Percentiles rank a stretch among this genome's conserved stretches.
phyloP scores from a whole-genome alignment of 225 moss, liverwort and hornwort genomes.

The Thuidium tamariscinum region DNA sequence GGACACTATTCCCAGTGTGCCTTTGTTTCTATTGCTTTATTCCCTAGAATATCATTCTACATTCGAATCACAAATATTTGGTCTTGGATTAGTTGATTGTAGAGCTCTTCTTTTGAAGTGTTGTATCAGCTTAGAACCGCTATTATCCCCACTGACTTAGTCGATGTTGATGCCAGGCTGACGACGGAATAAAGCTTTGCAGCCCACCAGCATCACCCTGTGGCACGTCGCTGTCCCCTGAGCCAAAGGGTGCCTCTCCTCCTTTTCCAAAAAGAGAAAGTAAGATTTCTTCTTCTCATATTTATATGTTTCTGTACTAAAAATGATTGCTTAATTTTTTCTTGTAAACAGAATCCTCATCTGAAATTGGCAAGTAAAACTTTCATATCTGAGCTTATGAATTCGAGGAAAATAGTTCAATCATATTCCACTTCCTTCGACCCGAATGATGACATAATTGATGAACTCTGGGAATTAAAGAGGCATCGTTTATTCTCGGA shows the following conservation, averaged over 20 bases:
- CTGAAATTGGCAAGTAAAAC: neutral
- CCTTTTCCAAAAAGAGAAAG: slow-evolving; percentile 3
- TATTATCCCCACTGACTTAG: neutral
- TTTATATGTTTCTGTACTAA: neutral
- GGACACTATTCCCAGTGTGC: neutral
- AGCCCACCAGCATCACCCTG: slow-evolving; percentile 4
- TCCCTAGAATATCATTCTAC: neutral
- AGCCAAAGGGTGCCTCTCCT: neutral
- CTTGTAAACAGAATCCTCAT: neutral
- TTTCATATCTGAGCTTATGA: neutral
- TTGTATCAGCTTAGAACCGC: neutral
- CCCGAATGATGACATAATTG: neutral
- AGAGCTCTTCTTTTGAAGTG: neutral
- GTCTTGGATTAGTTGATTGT: neutral
- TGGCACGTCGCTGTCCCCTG: neutral
- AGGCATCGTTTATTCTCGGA: neutral
- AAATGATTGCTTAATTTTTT: neutral
- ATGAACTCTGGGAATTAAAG: neutral
- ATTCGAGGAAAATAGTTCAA: neutral
- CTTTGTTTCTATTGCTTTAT: neutral
- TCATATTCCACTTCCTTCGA: neutral
- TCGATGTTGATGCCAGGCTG: neutral
- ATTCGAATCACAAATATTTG: neutral
- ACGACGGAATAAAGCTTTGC: neutral
- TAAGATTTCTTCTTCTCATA: neutral